These are phyloP conservation scores for Pythium utonaiense DNA, from an alignment of 352 stramenopile genomes.

Conservation along the genomic window DNA sequence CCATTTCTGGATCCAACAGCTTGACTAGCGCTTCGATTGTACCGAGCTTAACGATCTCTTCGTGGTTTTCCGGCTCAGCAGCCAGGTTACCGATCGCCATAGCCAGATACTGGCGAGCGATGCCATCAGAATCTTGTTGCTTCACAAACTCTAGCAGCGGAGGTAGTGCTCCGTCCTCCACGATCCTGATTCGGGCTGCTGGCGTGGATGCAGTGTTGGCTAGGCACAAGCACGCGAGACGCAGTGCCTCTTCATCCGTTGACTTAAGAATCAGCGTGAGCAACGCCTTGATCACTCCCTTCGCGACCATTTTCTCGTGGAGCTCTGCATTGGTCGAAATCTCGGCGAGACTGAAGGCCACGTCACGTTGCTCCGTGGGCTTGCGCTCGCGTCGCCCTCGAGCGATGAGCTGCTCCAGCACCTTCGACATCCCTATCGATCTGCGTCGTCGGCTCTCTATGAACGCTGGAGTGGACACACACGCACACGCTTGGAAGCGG, in stretches of 20 bases:
- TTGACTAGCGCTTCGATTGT: conserved; percentile 89
- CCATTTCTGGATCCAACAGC: conserved; percentile 88
- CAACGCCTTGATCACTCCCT: conserved; percentile 92
- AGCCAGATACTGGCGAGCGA: conserved; percentile 94
- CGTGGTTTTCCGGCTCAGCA: conserved; percentile 92
- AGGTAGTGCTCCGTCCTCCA: conserved; percentile 90
- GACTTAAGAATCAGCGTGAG: conserved; percentile 89
- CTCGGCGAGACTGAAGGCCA: conserved; percentile 94
- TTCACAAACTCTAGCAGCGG: conserved; percentile 90
- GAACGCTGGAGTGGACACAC: neutral
- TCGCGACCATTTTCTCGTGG: conserved; percentile 93
- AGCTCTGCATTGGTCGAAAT: conserved; percentile 93
- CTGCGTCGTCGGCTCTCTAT: neutral
- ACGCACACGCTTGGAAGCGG: too few species aligned
- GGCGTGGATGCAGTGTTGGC: conserved; percentile 92
- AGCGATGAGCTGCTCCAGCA: conserved; percentile 95
- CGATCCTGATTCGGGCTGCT: conserved; percentile 87
- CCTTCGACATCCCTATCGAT: conserved; percentile 78
- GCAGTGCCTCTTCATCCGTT: conserved; percentile 91
- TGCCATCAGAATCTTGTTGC: conserved; percentile 82
- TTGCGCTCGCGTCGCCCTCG: conserved; percentile 92
- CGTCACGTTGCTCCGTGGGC: conserved; percentile 94
- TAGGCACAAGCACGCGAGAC: conserved; percentile 93
- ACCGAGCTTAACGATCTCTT: conserved; percentile 92
- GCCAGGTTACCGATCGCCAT: conserved; percentile 96